Evolutionary conservation across 2,329 filamentous ascomycete species (phyloP).

Genomic region (Orbilia brochopaga): DNA sequence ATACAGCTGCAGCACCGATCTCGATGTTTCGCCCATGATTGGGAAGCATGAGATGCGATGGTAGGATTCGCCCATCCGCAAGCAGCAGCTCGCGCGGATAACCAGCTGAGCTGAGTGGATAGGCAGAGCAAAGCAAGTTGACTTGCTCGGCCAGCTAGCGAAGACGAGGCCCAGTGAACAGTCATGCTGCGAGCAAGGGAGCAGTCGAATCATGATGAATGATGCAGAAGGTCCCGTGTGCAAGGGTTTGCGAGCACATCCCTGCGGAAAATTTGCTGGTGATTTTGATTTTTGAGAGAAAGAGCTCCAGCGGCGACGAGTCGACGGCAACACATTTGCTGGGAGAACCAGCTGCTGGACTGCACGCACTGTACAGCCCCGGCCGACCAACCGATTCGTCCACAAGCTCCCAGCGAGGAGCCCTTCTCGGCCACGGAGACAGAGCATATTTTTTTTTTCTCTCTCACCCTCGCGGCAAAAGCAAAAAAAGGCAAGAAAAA

Average conservation of each 20-base stretch:
- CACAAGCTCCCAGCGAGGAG: slow-evolving; percentile 39
- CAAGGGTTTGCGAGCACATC: slow-evolving; percentile 23
- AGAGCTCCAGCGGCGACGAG: slow-evolving; percentile 40
- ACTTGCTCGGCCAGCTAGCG: not conserved
- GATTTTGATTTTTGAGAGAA: slow-evolving; percentile 17
- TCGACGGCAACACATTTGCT: too few species aligned
- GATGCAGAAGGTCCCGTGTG: slow-evolving; percentile 47
- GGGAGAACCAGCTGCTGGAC: too few species aligned
- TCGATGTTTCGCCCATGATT: not conserved
- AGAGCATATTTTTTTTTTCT: slow-evolving; percentile 20
- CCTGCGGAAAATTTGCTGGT: slow-evolving; percentile 28
- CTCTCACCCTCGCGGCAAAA: slow-evolving; percentile 23
- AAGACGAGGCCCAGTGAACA: slow-evolving; percentile 7
- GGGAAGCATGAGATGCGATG: not conserved
- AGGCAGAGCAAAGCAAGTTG: too few species aligned
- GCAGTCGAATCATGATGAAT: slow-evolving; percentile 4
- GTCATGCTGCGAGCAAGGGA: slow-evolving; percentile 1
- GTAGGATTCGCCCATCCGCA: slow-evolving; percentile 19
- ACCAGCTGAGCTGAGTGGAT: slow-evolving; percentile 11
- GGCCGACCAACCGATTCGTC: slow-evolving; percentile 41
- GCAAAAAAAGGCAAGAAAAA: slow-evolving; percentile 18
- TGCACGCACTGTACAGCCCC: slow-evolving; percentile 19
- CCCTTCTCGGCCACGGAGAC: slow-evolving; percentile 14
- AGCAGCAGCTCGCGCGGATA: slow-evolving; percentile 40
- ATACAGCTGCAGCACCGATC: too few species aligned